Evolutionary conservation across 1,284 basidiomycete genomes (phyloP).

Genomic region (Hortiboletus rubellus): DNA sequence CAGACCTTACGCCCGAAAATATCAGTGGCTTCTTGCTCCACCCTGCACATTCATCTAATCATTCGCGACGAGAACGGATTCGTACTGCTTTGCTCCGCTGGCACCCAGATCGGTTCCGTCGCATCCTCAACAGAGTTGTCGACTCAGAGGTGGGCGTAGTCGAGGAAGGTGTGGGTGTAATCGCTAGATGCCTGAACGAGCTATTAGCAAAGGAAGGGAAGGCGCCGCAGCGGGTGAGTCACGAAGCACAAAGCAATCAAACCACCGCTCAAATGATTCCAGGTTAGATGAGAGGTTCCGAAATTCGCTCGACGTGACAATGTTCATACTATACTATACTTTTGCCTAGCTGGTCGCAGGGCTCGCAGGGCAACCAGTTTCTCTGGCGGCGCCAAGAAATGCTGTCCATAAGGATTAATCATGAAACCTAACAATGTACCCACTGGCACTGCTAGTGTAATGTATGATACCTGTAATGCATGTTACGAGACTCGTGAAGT

Average conservation of each 20-base stretch:
- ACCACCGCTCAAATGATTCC: constrained; percentile 1
- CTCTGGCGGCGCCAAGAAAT: constrained; percentile 20
- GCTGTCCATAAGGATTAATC: constrained; percentile 9
- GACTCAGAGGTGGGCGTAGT: constrained; percentile 57
- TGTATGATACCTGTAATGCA: constrained; percentile 22
- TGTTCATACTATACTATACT: not conserved
- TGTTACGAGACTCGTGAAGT: constrained; percentile 4
- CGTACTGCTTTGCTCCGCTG: constrained; percentile 64
- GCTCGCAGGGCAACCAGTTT: constrained; percentile 7
- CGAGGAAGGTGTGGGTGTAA: constrained; percentile 64
- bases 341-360: not conserved
- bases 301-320: not conserved
- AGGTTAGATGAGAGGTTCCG: constrained; percentile 21
- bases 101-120: constrained; percentile 75
- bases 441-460: constrained; percentile 9
- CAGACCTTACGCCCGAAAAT: constrained; percentile 50
- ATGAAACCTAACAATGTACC: constrained; percentile 7
- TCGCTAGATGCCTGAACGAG: constrained; percentile 72
- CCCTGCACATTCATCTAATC: constrained; percentile 54
- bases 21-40: constrained; percentile 62
- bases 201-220: constrained; percentile 51
- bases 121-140: constrained; percentile 51
- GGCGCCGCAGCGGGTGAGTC: constrained; percentile 26
- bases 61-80: constrained; percentile 62
- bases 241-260: not conserved